These are phyloP conservation scores for Exidia glandulosa DNA, from an alignment of 768 basidiomycete genomes.

Conservation along the genomic window DNA sequence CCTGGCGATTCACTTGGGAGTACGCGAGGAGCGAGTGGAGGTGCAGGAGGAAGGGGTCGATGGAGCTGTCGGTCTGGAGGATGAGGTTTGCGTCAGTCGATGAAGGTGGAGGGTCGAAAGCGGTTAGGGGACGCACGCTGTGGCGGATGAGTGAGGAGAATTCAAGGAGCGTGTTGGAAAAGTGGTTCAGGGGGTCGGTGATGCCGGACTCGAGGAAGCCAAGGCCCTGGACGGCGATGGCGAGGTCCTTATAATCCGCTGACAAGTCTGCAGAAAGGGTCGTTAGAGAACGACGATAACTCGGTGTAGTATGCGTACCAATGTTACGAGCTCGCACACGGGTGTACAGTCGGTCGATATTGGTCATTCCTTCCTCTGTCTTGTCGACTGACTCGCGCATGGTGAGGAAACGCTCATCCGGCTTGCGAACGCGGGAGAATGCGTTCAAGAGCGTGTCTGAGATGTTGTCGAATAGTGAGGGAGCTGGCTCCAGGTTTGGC, in stretches of 20 bases:
- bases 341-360: constrained; percentile 72
- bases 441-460: constrained; percentile 95
- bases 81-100: neutral
- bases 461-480: constrained; percentile 84
- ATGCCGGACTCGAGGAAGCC: constrained; percentile 98
- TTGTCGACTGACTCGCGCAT: constrained; percentile 92
- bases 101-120: neutral
- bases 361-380: constrained; percentile 85
- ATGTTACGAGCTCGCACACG: constrained; percentile 72
- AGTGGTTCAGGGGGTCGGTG: constrained; percentile 93
- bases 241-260: constrained; percentile 93
- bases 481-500: constrained; percentile 66
- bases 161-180: constrained; percentile 90
- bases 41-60: constrained; percentile 83
- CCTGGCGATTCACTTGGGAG: constrained; percentile 85
- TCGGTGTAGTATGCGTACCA: constrained; percentile 45
- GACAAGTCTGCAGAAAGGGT: constrained; percentile 70
- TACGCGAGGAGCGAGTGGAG: constrained; percentile 90
- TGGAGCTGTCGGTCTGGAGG: constrained; percentile 71
- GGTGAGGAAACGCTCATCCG: constrained; percentile 86
- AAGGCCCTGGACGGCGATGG: constrained; percentile 90
- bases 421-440: constrained; percentile 90
- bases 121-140: constrained; percentile 37
- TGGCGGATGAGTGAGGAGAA: constrained; percentile 86
- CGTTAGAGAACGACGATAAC: constrained; percentile 12